Evolutionary conservation across 768 basidiomycete genomes (phyloP).

Genomic region (Fistulinella prunicolor): DNA sequence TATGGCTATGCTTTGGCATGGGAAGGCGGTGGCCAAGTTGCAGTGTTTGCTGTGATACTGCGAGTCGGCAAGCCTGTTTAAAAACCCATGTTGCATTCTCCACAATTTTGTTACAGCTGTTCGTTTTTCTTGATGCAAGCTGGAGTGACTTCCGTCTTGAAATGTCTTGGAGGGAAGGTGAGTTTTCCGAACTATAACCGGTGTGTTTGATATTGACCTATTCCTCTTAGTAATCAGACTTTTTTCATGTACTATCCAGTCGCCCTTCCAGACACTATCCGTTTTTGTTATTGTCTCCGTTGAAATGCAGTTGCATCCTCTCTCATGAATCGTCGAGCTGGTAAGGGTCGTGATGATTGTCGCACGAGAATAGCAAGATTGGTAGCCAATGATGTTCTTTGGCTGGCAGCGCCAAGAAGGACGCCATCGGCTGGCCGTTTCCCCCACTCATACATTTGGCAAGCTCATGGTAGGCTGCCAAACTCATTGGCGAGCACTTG

Average conservation of each 20-base stretch:
- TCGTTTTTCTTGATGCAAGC: not conserved
- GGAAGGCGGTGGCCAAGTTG: constrained; percentile 10
- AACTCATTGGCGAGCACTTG: not conserved
- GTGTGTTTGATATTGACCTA: not conserved
- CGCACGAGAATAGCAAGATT: not conserved
- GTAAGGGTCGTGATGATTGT: not conserved
- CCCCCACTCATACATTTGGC: not conserved
- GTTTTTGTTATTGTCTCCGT: not conserved
- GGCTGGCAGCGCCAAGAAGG: not conserved
- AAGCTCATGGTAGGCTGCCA: constrained; percentile 15
- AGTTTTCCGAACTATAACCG: not conserved
- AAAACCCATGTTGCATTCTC: no score
- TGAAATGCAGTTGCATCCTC: not conserved
- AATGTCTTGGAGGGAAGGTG: constrained; percentile 1
- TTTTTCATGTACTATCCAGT: no score
- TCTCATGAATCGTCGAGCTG: constrained; percentile 9
- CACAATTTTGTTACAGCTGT: no score
- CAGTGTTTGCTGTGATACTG: constrained; percentile 18
- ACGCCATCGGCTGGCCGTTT: not conserved
- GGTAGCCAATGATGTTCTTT: constrained; percentile 3
- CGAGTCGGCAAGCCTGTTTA: not conserved
- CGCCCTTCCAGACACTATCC: not conserved
- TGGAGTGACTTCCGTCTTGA: not conserved
- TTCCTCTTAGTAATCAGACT: not conserved
- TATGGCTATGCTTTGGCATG: constrained; percentile 3